A percentile compares a stretch with the other conserved stretches of the same genome.
phyloP scores from a whole-genome alignment of 225 moss, liverwort and hornwort genomes.

The Ulota crispa region DNA sequence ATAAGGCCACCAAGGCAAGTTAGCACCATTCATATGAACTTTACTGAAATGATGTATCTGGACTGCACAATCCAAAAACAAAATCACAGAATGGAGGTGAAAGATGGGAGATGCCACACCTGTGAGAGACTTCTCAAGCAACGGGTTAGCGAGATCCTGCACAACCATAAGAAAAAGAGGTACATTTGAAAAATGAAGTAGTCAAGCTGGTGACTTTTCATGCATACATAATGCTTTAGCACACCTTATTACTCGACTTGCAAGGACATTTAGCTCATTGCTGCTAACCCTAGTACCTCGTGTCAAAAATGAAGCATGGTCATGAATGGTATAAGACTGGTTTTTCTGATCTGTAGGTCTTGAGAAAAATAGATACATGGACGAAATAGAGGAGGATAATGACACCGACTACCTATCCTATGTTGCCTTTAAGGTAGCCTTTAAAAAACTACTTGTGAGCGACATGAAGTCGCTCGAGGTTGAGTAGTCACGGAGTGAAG shows the following conservation, averaged over 20 bases:
- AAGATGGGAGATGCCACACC: conserved; percentile 40
- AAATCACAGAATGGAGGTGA: neutral
- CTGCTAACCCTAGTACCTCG: conserved; percentile 3
- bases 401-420: conserved; percentile 16
- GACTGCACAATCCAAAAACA: neutral
- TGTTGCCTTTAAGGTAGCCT: neutral
- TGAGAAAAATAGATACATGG: neutral
- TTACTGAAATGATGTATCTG: neutral
- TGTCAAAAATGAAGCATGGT: neutral
- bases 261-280: neutral
- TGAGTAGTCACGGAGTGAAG: conserved; percentile 13
- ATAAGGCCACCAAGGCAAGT: conserved; percentile 1
- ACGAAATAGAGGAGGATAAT: conserved; percentile 15
- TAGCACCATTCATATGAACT: conserved; percentile 2
- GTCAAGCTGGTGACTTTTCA: neutral
- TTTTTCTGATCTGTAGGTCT: neutral
- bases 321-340: neutral
- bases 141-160: conserved; percentile 80
- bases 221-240: neutral
- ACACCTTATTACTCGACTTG: neutral
- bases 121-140: conserved; percentile 61
- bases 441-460: neutral
- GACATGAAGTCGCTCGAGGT: conserved; percentile 1
- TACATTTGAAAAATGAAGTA: neutral
- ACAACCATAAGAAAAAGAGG: conserved; percentile 25